These are phyloP conservation scores for Erysiphe pulchra DNA, from an alignment of 2,329 filamentous ascomycete species.

Conservation along the genomic window DNA sequence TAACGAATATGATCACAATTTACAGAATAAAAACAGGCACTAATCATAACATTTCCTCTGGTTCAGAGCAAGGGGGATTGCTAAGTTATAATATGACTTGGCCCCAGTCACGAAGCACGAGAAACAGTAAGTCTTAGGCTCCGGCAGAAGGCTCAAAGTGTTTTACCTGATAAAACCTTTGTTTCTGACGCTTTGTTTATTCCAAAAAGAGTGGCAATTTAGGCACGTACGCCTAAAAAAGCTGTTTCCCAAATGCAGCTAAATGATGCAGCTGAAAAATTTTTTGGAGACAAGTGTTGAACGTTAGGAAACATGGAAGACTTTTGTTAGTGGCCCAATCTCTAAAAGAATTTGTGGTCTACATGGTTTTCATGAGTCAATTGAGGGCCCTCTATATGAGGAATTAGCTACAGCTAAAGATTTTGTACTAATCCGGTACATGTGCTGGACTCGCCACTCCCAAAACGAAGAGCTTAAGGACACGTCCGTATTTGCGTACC, in stretches of 20 bases:
- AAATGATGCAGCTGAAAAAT: too few species aligned
- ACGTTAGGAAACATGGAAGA: neutral
- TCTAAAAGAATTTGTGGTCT: neutral
- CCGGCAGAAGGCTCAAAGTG: neutral
- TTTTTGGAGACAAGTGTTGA: too few species aligned
- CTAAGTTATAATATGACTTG: neutral
- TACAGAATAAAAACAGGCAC: neutral
- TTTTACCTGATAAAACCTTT: neutral
- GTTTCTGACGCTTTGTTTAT: neutral
- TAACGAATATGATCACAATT: too few species aligned
- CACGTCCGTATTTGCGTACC: neutral
- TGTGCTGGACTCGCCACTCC: neutral
- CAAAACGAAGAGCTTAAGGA: neutral
- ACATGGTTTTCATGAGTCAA: neutral
- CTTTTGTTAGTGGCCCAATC: neutral
- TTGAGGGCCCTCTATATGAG: neutral
- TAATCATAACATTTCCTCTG: neutral
- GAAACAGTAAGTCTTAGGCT: neutral
- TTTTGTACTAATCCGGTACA: neutral
- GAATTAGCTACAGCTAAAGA: neutral
- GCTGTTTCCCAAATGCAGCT: too few species aligned
- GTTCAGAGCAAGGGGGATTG: neutral
- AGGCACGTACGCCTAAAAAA: too few species aligned
- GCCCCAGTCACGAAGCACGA: neutral
- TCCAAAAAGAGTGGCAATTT: neutral